Evolutionary conservation across 2,329 filamentous ascomycete species (phyloP).

Genomic region (Fusarium continuum): DNA sequence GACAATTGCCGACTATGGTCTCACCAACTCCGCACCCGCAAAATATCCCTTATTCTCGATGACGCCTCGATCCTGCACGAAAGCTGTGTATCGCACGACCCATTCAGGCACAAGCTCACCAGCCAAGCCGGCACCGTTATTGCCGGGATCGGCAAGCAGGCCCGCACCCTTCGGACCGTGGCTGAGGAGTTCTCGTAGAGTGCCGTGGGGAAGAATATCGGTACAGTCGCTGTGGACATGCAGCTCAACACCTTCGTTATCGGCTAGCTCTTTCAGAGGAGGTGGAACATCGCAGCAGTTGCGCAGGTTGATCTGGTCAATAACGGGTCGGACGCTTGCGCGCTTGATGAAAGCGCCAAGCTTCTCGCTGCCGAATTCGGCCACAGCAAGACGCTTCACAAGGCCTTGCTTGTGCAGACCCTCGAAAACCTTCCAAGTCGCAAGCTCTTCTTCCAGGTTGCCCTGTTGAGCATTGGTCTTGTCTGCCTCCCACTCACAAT

Average conservation of each 20-base stretch:
- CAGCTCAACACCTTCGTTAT: slow-evolving; percentile 82
- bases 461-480: slow-evolving; percentile 68
- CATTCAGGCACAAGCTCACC: slow-evolving; percentile 88
- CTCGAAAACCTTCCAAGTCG: slow-evolving; percentile 78
- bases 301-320: slow-evolving; percentile 95
- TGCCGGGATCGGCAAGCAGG: slow-evolving; percentile 71
- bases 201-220: slow-evolving; percentile 87
- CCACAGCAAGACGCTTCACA: slow-evolving; percentile 80
- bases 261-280: slow-evolving; percentile 84
- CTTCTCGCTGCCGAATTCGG: slow-evolving; percentile 90
- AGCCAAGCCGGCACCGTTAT: slow-evolving; percentile 65
- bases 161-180: slow-evolving; percentile 76
- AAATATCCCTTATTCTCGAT: slow-evolving; percentile 99
- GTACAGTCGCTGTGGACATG: slow-evolving; percentile 95
- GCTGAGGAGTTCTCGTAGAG: slow-evolving; percentile 83
- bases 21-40: slow-evolving; percentile 78
- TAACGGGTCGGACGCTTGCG: slow-evolving; percentile 76
- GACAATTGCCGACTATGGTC: slow-evolving; percentile 40
- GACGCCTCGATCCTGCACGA: slow-evolving; percentile 91
- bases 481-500: slow-evolving; percentile 82
- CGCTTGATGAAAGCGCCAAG: slow-evolving; percentile 78
- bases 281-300: slow-evolving; percentile 97
- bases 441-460: slow-evolving; percentile 72
- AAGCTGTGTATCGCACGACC: slow-evolving; percentile 97
- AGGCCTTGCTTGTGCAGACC: slow-evolving; percentile 74